These are phyloP conservation scores for Rhizophagus prolifer DNA, from an alignment of 192 early-diverging fungal genomes.

Conservation along the genomic window DNA sequence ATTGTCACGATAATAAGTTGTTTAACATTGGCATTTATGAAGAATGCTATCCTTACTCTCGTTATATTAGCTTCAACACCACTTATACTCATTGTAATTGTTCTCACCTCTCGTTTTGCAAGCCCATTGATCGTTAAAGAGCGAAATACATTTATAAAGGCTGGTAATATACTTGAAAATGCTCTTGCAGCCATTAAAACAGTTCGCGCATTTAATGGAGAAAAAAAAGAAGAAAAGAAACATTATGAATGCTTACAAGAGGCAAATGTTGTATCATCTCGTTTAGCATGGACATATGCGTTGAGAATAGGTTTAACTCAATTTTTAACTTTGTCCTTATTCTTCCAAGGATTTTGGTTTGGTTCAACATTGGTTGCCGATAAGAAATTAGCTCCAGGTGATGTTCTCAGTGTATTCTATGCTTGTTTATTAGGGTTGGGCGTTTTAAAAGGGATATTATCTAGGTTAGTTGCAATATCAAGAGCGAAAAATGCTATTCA, in stretches of 20 bases:
- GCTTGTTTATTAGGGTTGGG: constrained; percentile 1
- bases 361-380: constrained; percentile 18
- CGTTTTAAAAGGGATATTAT: neutral
- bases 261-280: constrained; percentile 6
- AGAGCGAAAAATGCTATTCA: constrained; percentile 22
- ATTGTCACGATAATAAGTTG: constrained; percentile 12
- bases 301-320: constrained; percentile 2
- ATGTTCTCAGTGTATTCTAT: constrained; percentile 19
- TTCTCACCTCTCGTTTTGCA: neutral
- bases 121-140: constrained; percentile 10
- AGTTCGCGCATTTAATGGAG: constrained; percentile 19
- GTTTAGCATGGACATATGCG: constrained; percentile 1
- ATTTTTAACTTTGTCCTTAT: constrained; percentile 25
- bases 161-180: constrained; percentile 27
- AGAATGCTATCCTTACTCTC: constrained; percentile 57
- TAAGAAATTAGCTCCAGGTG: constrained; percentile 19
- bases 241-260: constrained; percentile 17
- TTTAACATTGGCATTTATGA: constrained; percentile 49
- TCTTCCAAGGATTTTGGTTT: constrained; percentile 28
- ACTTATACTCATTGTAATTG: constrained; percentile 41
- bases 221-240: constrained; percentile 28
- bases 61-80: constrained; percentile 69
- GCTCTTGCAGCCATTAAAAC: constrained; percentile 20
- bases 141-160: constrained; percentile 20
- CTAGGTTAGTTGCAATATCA: neutral